Evolutionary conservation across 768 basidiomycete species (phyloP), one percentile per base, ranked within the genome.

Genomic region (Lepiota venenata): DNA sequence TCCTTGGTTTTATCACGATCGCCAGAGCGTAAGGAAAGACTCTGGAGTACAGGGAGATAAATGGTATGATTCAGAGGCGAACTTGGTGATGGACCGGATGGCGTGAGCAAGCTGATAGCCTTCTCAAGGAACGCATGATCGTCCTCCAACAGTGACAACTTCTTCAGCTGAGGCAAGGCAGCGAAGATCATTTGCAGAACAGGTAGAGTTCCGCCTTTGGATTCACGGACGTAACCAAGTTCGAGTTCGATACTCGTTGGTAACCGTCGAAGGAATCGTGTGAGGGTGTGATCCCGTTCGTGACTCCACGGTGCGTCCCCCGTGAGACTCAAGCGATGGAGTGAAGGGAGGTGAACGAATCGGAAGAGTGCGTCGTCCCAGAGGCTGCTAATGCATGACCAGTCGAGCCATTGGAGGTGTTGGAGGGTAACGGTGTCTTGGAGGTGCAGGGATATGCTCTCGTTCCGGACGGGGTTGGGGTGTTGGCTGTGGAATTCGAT

Each of bases 341-440:
- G 39, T 22, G 35, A 37, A 21, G 51, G 51, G 25, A 52, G 39
- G 32, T 44, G 36, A 16, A 38, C 27, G 39, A 37, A 22, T 45
- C 43, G 42, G 43, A 52, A 52, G 32, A 52, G 51, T 21, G 51
- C 43, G n/a, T 52, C 51, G 43, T 52, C 51, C 51, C 51, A 52
- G 21, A 45, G 9, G 22, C 51, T 46, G 10, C 35, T 35, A 1
- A 52, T 21, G 14, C 43, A 52, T 8, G 32, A 11, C 51, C 51
- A 52, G 12, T 52, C 51, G 35, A 52, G 43, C 42, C 51, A 45
- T 27, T 18, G 21, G 51, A 52, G 51, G 39, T 45, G 43, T 2
- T 18, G 35, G n/a, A 45, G 51, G 2, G 22, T 38, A 22, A 52
- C 20, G 2, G 51, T 3, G 1, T 45, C 20, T 15, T 37, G 25